phyloP scores from a whole-genome alignment of 352 stramenopile genomes.

The Phytophthora nicotianae region DNA sequence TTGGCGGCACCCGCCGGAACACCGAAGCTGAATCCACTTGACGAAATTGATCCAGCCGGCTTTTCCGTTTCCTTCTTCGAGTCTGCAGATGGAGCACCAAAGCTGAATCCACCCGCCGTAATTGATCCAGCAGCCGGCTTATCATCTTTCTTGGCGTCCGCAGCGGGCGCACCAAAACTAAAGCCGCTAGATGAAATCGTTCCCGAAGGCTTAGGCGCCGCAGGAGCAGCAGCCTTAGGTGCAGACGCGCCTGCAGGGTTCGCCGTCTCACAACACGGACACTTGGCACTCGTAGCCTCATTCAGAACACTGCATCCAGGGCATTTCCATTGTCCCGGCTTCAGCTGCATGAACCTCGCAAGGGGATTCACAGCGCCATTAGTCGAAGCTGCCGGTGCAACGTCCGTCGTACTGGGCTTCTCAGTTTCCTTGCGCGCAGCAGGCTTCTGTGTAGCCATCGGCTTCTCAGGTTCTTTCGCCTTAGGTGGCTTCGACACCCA shows the following conservation, averaged over 20 bases:
- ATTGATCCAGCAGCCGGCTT: constrained; percentile 29
- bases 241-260: constrained; percentile 40
- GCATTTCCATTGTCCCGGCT: constrained; percentile 82
- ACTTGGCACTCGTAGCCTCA: constrained; percentile 58
- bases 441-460: constrained; percentile 22
- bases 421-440: constrained; percentile 12
- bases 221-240: constrained; percentile 10
- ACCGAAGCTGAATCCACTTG: constrained; percentile 30
- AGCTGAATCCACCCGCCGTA: constrained; percentile 48
- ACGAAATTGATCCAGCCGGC: constrained; percentile 25
- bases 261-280: constrained; percentile 76
- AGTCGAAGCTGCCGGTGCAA: constrained; percentile 13
- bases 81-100: constrained; percentile 39
- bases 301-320: constrained; percentile 81
- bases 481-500: constrained; percentile 36
- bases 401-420: constrained; percentile 8
- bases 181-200: constrained; percentile 35
- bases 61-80: constrained; percentile 33
- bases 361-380: constrained; percentile 50
- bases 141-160: constrained; percentile 25
- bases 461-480: constrained; percentile 32
- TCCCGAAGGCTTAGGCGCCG: constrained; percentile 17
- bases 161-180: constrained; percentile 34
- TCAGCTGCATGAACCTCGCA: constrained; percentile 67
- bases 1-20: constrained; percentile 10